Evolutionary conservation across 257 asterid genomes (phyloP).

Genomic region (Ilex asprella): DNA sequence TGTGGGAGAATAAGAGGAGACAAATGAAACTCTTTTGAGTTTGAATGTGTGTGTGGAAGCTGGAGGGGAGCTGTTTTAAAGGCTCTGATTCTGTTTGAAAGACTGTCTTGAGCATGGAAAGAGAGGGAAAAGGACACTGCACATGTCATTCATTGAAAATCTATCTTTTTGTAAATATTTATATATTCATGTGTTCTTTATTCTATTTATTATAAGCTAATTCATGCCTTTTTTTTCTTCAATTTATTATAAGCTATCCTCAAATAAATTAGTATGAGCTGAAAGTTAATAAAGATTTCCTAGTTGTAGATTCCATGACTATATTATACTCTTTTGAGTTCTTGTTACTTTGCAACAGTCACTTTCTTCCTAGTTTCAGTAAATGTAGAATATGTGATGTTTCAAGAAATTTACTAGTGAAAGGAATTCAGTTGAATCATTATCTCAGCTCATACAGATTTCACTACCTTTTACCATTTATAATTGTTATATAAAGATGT

Average conservation of each 20-base stretch:
- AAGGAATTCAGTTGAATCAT: too few species aligned
- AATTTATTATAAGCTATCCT: too few species aligned
- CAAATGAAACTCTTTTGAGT: not conserved
- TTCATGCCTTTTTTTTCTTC: too few species aligned
- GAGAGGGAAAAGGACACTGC: constrained; percentile 18
- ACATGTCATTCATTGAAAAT: constrained; percentile 15
- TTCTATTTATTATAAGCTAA: too few species aligned
- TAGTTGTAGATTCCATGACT: too few species aligned
- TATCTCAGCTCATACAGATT: too few species aligned
- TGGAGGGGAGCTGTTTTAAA: constrained; percentile 28
- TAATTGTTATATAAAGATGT: too few species aligned
- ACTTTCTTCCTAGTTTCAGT: not conserved
- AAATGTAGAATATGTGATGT: too few species aligned
- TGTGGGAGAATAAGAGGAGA: constrained; percentile 4
- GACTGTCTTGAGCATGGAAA: not conserved
- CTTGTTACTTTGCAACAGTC: constrained; percentile 8
- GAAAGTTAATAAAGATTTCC: too few species aligned
- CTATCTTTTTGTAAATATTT: not conserved
- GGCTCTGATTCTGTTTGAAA: constrained; percentile 11
- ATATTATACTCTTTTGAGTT: constrained; percentile 6
- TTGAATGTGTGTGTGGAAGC: constrained; percentile 8
- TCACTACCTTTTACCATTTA: too few species aligned
- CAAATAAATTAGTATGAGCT: not conserved
- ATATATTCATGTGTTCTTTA: too few species aligned
- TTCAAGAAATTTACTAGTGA: too few species aligned